phyloP scores from a whole-genome alignment of 2,329 filamentous ascomycete genomes.

The Verticillium longisporum region DNA sequence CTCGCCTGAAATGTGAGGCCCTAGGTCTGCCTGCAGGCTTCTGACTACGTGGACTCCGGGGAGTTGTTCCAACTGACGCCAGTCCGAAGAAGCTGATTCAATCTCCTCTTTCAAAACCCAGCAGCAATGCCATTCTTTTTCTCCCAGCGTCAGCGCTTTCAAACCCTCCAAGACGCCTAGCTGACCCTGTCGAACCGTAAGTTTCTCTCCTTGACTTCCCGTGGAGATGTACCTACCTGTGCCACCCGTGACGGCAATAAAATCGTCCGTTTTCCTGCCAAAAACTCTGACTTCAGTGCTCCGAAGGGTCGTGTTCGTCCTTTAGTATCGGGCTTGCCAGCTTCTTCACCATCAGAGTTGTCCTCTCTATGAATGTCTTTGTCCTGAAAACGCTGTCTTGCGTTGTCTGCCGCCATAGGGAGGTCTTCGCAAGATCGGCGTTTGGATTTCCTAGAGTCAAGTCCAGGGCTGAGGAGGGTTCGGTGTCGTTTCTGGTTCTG shows the following conservation, averaged over 20 bases:
- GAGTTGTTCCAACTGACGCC: not conserved
- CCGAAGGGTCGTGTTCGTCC: not conserved
- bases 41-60: not conserved
- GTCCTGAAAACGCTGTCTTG: not conserved
- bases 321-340: not conserved
- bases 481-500: not conserved
- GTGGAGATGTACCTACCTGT: not conserved
- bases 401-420: not conserved
- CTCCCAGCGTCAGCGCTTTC: not conserved
- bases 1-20: not conserved
- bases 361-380: not conserved
- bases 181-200: not conserved
- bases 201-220: not conserved
- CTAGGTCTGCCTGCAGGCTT: not conserved
- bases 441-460: not conserved
- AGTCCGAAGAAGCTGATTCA: not conserved
- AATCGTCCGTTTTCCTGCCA: not conserved
- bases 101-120: not conserved
- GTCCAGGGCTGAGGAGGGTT: not conserved
- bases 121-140: not conserved
- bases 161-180: not conserved
- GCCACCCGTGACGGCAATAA: not conserved
- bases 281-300: not conserved
- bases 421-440: not conserved
- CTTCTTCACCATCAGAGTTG: not conserved